Evolutionary conservation across 495 filamentous ascomycete genomes (phyloP).

Genomic region (Acidiella bohemica): DNA sequence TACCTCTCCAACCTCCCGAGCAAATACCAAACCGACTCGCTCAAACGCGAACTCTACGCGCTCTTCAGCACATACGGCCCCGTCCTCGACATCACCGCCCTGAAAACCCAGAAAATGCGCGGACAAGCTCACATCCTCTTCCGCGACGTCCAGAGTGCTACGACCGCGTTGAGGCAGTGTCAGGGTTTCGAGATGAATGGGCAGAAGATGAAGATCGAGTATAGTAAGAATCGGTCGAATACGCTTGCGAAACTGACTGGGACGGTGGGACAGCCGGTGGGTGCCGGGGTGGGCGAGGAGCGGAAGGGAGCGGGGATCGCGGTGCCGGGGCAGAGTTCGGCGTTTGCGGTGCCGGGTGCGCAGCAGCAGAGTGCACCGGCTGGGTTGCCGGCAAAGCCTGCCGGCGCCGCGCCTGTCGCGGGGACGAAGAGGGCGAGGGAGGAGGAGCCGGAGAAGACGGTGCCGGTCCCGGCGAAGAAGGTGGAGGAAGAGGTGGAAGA

Average conservation of each 20-base stretch:
- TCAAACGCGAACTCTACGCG: constrained; percentile 74
- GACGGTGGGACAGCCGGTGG: constrained; percentile 43
- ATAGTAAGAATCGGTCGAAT: constrained; percentile 76
- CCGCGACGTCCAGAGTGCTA: constrained; percentile 71
- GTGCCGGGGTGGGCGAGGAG: no score
- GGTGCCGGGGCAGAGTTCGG: no score
- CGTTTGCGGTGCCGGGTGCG: no score
- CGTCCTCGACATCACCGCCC: constrained; percentile 82
- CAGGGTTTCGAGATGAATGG: constrained; percentile 83
- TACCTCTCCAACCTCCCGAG: constrained; percentile 76
- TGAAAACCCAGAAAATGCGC: constrained; percentile 80
- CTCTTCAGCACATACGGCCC: constrained; percentile 89
- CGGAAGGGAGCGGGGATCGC: no score
- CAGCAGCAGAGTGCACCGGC: no score
- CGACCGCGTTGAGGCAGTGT: constrained; percentile 76
- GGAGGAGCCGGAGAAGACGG: no score
- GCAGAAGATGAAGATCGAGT: constrained; percentile 73
- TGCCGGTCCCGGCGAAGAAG: no score
- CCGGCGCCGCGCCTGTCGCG: constrained; percentile 1
- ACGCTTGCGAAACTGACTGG: constrained; percentile 81
- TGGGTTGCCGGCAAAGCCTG: background rate
- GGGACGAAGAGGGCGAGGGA: constrained; percentile 22
- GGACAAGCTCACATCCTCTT: constrained; percentile 92
- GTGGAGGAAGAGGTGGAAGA: constrained; percentile 26
- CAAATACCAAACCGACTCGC: constrained; percentile 73